Percentiles rank a stretch among this genome's conserved stretches.
phyloP scores from a whole-genome alignment of 129 eudicot genomes.

The Escallonia herrerae region DNA sequence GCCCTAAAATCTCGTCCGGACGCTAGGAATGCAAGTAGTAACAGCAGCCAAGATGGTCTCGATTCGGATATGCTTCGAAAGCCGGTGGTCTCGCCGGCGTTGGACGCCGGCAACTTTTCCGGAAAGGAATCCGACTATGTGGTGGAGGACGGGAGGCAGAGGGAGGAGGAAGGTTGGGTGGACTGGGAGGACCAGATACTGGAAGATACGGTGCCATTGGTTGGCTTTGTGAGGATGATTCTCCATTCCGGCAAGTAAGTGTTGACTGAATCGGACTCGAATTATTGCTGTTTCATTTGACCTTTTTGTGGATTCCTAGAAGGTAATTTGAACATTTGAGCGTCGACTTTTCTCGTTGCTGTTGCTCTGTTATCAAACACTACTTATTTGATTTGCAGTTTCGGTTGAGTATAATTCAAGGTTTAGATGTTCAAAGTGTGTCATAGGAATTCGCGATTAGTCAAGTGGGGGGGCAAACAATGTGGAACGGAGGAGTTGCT shows the following conservation, averaged over 20 bases:
- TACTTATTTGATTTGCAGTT: too few species aligned
- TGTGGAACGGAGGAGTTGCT: too few species aligned
- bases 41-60: constrained; percentile 27
- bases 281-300: too few species aligned
- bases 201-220: constrained; percentile 89
- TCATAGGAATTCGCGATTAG: too few species aligned
- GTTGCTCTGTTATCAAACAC: too few species aligned
- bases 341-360: too few species aligned
- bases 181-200: constrained; percentile 95
- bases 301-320: too few species aligned
- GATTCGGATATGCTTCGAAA: constrained; percentile 52
- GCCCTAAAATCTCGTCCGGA: constrained; percentile 34
- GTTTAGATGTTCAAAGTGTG: too few species aligned
- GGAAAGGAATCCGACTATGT: not conserved
- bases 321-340: too few species aligned
- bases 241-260: constrained; percentile 90
- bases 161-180: constrained; percentile 49
- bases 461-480: too few species aligned
- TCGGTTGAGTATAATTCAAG: too few species aligned
- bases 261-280: too few species aligned
- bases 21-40: constrained; percentile 12
- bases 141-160: not conserved
- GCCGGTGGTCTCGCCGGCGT: constrained; percentile 38
- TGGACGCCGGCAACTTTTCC: constrained; percentile 20
- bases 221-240: constrained; percentile 92